Evolutionary conservation across 371 early-diverging fungal species (phyloP), one percentile per base, ranked within the genome.

Genomic region (Neoconidiobolus thromboides): DNA sequence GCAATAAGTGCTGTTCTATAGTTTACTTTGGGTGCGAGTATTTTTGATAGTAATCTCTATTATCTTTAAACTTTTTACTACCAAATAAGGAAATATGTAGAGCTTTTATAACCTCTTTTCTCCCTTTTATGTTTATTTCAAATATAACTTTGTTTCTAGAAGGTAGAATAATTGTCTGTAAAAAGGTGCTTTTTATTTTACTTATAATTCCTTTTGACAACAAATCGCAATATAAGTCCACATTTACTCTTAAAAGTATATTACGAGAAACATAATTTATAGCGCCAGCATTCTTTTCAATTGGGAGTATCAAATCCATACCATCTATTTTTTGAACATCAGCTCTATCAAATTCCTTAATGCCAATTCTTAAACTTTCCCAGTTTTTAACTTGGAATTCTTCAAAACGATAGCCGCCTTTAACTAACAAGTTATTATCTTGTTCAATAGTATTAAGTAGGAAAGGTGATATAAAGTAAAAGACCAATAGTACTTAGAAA

Each of bases 381-480:
- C 55, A 55, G 3, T 10, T 6, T 9, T 46, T 40, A 5, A 9
- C 7, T 12, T 37, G 14, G 12, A 37, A 6, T 46, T 6, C 9
- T 6, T 46, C 9, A 46, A 9, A 46, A 0, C 9, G 46, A 42
- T 58, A n/a, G 7, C 43, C 58, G 12, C 12, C 46, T 26, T 26
- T 26, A 26, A 26, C 0, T 26, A 26, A 26, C 26, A 26, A 26
- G 26, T 26, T 26, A n/a, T 14, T 46, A 3, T 44, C 26, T 12
- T 41, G 14, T 15, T 10, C 3, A 6, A 58, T 39, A 12, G 58
- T 3, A n/a, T 43, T 47, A 3, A 58, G 6, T 3, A 36, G 38
- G 26, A 58, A 58, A 4, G 58, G 58, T 14, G 10, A 46, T 7
- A n/a, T n/a, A 15, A 44, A 58, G 14, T 38, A 47, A 58, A 58